Conservation (phyloP, 495 filamentous ascomycete genomes). For the Darksidea phi region DNA sequence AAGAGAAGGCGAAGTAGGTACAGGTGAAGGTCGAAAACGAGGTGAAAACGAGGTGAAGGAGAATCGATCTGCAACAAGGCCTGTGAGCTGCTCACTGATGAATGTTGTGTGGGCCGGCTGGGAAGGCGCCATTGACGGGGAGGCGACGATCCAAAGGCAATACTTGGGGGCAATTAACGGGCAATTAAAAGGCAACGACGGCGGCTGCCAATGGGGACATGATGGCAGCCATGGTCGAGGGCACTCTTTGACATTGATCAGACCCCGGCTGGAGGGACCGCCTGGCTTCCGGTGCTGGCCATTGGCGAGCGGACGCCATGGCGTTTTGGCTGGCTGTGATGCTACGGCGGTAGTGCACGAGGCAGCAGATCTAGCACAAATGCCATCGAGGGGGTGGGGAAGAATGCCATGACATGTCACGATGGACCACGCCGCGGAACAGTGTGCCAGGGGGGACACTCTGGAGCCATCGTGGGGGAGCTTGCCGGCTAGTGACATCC, state of each 20-base stretch:
- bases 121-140: not conserved
- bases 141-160: not conserved
- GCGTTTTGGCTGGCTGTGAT: constrained; percentile 2
- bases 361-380: no score
- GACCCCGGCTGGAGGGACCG: not conserved
- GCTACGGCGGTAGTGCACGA: not conserved
- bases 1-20: not conserved
- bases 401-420: no score
- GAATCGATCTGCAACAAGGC: no score
- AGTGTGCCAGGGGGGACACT: no score
- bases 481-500: no score
- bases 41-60: no score
- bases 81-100: not conserved
- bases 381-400: no score
- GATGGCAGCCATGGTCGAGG: not conserved
- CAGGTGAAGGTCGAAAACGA: not conserved
- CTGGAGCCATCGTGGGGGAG: no score
- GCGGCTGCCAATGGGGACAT: not conserved
- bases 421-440: no score
- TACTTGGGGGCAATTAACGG: not conserved
- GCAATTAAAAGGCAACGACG: not conserved
- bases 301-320: not conserved
- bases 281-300: not conserved
- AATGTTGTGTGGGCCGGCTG: not conserved
- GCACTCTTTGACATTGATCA: not conserved